A percentile compares a stretch with the other conserved stretches of the same genome.
phyloP scores from a whole-genome alignment of 108 stramenopile species.

The Cyclotella cryptica region DNA sequence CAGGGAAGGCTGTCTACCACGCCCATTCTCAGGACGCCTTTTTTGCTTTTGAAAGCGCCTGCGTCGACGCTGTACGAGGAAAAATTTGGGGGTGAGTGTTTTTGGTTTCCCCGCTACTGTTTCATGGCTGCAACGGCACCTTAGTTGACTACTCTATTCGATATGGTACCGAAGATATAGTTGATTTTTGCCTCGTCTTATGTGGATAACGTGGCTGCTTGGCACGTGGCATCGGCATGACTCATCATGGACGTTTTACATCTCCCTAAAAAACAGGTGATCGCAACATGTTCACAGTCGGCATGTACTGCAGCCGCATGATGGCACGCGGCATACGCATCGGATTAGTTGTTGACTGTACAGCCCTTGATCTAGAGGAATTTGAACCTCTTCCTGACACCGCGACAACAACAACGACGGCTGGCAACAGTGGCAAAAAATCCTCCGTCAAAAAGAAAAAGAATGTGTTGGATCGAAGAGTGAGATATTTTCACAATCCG shows the following conservation, averaged over 20 bases:
- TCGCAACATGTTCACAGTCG: constrained; percentile 57
- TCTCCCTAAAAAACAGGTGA: constrained; percentile 33
- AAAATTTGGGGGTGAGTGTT: constrained; percentile 51
- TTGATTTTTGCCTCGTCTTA: not conserved
- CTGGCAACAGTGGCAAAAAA: not conserved
- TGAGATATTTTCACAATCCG: constrained; percentile 61
- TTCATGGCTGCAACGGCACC: too few species aligned
- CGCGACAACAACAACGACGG: not conserved
- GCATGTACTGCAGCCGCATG: constrained; percentile 57
- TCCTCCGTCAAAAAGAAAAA: constrained; percentile 2
- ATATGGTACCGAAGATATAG: not conserved
- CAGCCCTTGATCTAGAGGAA: constrained; percentile 52
- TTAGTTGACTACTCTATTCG: not conserved
- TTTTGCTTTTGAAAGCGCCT: constrained; percentile 54
- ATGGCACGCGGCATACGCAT: constrained; percentile 47
- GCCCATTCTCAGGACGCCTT: constrained; percentile 48
- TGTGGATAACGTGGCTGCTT: not conserved
- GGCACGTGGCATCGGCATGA: not conserved
- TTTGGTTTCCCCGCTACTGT: too few species aligned
- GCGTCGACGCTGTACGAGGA: constrained; percentile 57
- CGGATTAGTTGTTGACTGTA: constrained; percentile 59
- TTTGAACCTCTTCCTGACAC: constrained; percentile 45
- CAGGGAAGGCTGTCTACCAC: constrained; percentile 47
- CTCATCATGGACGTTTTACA: too few species aligned
- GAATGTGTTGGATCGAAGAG: constrained; percentile 31